Percentiles rank a stretch among this genome's conserved stretches.
These are phyloP conservation scores for Tetracladium marchalianum DNA, from an alignment of 495 filamentous ascomycete species.

Conservation along the genomic window DNA sequence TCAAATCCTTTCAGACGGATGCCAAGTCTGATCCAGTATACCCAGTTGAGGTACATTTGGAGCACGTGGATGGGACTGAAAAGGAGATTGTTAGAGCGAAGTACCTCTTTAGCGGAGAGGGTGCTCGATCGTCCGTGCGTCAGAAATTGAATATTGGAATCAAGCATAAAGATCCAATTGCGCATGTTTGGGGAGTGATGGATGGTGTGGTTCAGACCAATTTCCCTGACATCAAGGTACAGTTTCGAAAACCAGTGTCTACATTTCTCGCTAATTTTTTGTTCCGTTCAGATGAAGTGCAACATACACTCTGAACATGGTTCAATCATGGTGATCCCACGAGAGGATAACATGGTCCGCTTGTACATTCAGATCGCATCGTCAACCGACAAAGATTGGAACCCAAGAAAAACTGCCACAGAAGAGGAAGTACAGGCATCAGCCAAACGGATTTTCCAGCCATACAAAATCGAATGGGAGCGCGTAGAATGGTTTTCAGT, in stretches of 20 bases:
- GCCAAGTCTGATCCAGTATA: slow-evolving; percentile 46
- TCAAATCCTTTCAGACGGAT: slow-evolving; percentile 53
- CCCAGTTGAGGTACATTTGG: slow-evolving; percentile 56
- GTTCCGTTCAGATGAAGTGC: slow-evolving; percentile 68
- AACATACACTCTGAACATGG: slow-evolving; percentile 61
- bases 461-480: slow-evolving; percentile 63
- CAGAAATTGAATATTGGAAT: slow-evolving; percentile 52
- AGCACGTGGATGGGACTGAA: slow-evolving; percentile 62
- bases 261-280: not conserved
- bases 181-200: slow-evolving; percentile 67
- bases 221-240: slow-evolving; percentile 62
- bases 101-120: slow-evolving; percentile 53
- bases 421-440: slow-evolving; percentile 55
- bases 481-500: slow-evolving; percentile 57
- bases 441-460: slow-evolving; percentile 56
- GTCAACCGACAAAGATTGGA: slow-evolving; percentile 50
- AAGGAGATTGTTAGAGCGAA: slow-evolving; percentile 45
- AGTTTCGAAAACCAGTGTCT: slow-evolving; percentile 30
- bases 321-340: slow-evolving; percentile 68
- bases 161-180: slow-evolving; percentile 52
- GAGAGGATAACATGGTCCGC: slow-evolving; percentile 65
- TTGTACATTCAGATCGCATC: slow-evolving; percentile 69
- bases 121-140: slow-evolving; percentile 47
- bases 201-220: slow-evolving; percentile 67
- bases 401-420: slow-evolving; percentile 51